Conservation (phyloP, 2,329 filamentous ascomycete genomes). For the Gliomastix tumulicola region DNA sequence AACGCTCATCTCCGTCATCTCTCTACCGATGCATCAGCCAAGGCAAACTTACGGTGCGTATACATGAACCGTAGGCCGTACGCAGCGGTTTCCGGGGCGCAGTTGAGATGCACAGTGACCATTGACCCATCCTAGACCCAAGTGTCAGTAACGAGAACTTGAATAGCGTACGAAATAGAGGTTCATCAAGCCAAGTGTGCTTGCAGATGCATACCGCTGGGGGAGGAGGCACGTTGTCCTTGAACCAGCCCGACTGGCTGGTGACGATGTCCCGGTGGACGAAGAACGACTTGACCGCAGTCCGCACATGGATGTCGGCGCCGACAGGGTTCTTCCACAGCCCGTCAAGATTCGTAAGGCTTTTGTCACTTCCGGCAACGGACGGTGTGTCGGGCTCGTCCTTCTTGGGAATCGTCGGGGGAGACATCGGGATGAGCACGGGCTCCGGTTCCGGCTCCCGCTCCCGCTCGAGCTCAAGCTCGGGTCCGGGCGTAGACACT, state of each 20-base stretch:
- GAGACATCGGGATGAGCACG: no score
- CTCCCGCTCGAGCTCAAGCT: no score
- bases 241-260: conserved; percentile 23
- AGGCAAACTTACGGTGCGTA: conserved; percentile 22
- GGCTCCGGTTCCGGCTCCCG: no score
- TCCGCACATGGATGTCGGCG: conserved; percentile 20
- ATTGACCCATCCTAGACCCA: conserved; percentile 20
- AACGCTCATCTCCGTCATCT: no score
- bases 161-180: no score
- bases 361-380: no score
- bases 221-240: conserved; percentile 19
- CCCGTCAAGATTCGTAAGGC: conserved; percentile 8
- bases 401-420: no score
- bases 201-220: conserved; percentile 11
- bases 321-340: conserved; percentile 22
- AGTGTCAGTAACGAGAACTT: no score
- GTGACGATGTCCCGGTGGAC: conserved; percentile 26
- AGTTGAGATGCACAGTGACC: conserved; percentile 14
- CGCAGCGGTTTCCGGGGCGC: conserved; percentile 15
- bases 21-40: no score
- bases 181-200: conserved; percentile 1
- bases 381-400: no score
- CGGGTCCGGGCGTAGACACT: no score
- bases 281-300: conserved; percentile 12
- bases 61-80: conserved; percentile 27